Evolutionary conservation across 108 stramenopile species (phyloP).

Genomic region (Aureococcus anophagefferens): DNA sequence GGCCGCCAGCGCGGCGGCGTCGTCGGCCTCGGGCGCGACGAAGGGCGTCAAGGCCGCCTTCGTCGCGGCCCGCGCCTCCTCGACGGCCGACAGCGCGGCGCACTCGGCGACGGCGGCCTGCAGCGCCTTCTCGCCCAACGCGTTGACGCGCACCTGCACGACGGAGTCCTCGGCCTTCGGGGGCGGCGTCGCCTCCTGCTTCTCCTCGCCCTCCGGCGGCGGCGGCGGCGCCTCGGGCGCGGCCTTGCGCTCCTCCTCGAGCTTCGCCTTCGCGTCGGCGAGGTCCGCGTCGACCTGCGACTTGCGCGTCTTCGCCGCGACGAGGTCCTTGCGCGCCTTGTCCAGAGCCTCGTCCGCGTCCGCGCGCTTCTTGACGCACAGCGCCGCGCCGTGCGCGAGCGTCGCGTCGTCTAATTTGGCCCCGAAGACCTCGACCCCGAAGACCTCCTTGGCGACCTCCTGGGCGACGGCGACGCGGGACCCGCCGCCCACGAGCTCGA

Average conservation of each 20-base stretch:
- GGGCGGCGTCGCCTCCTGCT: too few species aligned
- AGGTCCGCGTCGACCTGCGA: background rate
- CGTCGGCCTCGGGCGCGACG: background rate
- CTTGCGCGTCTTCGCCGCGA: background rate
- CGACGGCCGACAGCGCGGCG: too few species aligned
- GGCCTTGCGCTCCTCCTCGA: background rate
- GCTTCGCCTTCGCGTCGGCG: background rate
- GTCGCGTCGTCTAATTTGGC: background rate
- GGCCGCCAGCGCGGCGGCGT: background rate
- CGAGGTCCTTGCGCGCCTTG: background rate
- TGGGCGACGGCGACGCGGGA: background rate
- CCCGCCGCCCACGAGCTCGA: background rate
- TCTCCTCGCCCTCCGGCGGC: too few species aligned
- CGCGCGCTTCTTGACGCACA: background rate
- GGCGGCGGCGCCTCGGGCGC: too few species aligned
- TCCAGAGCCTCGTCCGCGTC: background rate
- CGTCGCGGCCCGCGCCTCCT: too few species aligned
- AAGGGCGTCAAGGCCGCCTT: too few species aligned
- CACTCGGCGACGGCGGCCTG: background rate
- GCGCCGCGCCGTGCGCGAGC: background rate
- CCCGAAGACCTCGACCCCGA: background rate
- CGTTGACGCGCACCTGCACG: background rate
- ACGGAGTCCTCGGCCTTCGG: background rate
- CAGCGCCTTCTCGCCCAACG: background rate
- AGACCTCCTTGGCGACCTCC: background rate